phyloP scores from a whole-genome alignment of 768 basidiomycete genomes.

The Xerocomellus dryophilus region DNA sequence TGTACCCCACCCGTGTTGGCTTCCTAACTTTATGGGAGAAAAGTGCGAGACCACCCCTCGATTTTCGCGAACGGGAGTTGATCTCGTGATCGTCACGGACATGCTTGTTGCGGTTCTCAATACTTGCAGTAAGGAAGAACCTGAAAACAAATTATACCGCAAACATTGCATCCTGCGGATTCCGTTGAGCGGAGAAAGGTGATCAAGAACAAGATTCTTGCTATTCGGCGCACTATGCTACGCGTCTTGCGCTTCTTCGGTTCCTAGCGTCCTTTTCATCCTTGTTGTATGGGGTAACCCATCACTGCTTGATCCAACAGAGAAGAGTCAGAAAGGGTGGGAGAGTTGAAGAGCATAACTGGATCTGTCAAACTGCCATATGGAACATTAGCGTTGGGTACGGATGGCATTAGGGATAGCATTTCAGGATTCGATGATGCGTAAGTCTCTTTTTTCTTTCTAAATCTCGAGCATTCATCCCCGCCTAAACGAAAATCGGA shows the following conservation, averaged over 20 bases:
- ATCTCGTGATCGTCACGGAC: conserved; percentile 72
- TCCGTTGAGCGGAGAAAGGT: conserved; percentile 75
- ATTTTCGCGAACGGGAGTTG: not conserved
- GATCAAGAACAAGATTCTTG: conserved; percentile 99
- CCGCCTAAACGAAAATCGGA: conserved; percentile 84
- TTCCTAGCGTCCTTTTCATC: conserved; percentile 50
- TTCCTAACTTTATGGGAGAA: conserved; percentile 99
- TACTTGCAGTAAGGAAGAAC: conserved; percentile 93
- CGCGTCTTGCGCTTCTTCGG: conserved; percentile 92
- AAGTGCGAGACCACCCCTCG: conserved; percentile 47
- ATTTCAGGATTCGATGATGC: conserved; percentile 88
- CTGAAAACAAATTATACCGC: conserved; percentile 56
- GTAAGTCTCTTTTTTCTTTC: conserved; percentile 47
- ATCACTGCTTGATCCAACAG: conserved; percentile 36
- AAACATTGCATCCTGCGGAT: conserved; percentile 40
- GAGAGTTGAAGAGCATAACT: conserved; percentile 89
- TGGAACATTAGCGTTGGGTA: conserved; percentile 82
- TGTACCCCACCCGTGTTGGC: conserved; percentile 96
- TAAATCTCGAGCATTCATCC: not conserved
- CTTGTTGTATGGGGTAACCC: not conserved
- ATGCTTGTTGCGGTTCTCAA: conserved; percentile 97
- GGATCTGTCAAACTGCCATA: conserved; percentile 77
- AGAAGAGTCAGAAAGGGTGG: conserved; percentile 97
- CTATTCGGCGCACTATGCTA: conserved; percentile 94
- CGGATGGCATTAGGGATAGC: conserved; percentile 92